These are phyloP conservation scores for Marsdenia floribunda DNA, from an alignment of 257 asterid species.

Conservation along the genomic window DNA sequence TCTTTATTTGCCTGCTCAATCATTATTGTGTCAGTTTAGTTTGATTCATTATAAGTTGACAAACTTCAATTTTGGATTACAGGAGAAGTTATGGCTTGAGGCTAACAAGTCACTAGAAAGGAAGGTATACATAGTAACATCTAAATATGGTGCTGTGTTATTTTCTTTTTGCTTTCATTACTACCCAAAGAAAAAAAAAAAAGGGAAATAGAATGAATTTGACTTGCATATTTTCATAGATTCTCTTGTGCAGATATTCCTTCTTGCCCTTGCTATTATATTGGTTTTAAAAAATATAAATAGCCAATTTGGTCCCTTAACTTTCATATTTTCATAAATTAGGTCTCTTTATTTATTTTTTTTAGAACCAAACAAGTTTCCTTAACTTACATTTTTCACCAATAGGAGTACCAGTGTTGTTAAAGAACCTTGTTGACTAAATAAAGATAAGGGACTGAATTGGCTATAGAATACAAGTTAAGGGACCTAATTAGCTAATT, in stretches of 20 bases:
- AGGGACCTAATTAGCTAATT: too few species aligned
- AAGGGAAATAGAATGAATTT: not conserved
- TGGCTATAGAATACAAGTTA: too few species aligned
- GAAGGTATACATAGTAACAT: slow-evolving; percentile 40
- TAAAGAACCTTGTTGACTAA: too few species aligned
- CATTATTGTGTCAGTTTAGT: not conserved
- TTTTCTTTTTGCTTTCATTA: not conserved
- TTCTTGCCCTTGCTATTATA: not conserved
- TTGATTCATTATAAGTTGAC: not conserved
- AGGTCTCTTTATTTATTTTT: too few species aligned
- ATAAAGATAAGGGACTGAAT: too few species aligned
- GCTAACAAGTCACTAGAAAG: slow-evolving; percentile 77
- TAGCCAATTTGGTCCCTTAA: too few species aligned
- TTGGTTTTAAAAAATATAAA: too few species aligned
- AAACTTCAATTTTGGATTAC: slow-evolving; percentile 1
- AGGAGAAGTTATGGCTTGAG: slow-evolving; percentile 87
- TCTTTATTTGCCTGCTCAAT: not conserved
- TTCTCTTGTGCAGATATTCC: not conserved
- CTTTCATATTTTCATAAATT: too few species aligned
- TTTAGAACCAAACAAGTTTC: too few species aligned
- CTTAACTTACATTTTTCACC: too few species aligned
- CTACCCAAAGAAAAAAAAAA: not conserved
- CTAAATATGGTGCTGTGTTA: not conserved
- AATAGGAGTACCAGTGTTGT: too few species aligned
- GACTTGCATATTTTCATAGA: not conserved